Base-by-base conservation (phyloP, 805 yeast genomes). In the Sugiyamaella boreocaroliniensis region DNA sequence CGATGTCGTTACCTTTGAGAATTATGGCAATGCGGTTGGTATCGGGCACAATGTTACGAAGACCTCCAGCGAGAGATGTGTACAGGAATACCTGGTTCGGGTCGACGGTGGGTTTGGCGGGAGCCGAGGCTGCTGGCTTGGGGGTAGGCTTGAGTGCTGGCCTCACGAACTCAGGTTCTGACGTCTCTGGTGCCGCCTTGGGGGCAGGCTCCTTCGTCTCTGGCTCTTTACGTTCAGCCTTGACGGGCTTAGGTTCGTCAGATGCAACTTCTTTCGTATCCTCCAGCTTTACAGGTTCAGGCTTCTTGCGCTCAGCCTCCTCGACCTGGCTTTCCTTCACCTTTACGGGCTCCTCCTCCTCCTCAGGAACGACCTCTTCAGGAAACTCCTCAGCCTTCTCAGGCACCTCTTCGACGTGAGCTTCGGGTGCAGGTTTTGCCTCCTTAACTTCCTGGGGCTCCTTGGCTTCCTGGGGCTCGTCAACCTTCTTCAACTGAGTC, bases 11-110 rank as follows among this genome's bases (percentile, higher is more conserved):
- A 3, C 90, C 95, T 41, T 80, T 77, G 49, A 89, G 74, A 50
- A 89, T 86, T 0, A 89, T 84, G 11, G 78, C 78, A 53, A 90
- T 69, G 52, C 95, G 73, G 62, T 85, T 86, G 14, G 96, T 89
- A 60, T 90, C 75, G 14, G 84, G 78, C 57, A 83, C 79, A 67
- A 90, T 80, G 65, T 85, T 55, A 77, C 81, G 83, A 0, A 93
- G 95, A 51, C 81, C 82, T 26, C 95, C 95, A 0, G 96, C 92
- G 44, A 89, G 73, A 0, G 97, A 90, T 0, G 97, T 89, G 70
- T 76, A 89, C 22, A 89, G 66, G 66, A 80, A 88, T 19, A 89
- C 82, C 26, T 40, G 45, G 1, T 93, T 49, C 19, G 46, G 34
- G 18, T 32, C 22, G 16, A 41, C 44, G 4, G 44, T 46, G 15